Percentiles rank a stretch among this genome's conserved stretches.
Conservation (phyloP, 2,329 filamentous ascomycete genomes). For the Colletotrichum plurivorum region DNA sequence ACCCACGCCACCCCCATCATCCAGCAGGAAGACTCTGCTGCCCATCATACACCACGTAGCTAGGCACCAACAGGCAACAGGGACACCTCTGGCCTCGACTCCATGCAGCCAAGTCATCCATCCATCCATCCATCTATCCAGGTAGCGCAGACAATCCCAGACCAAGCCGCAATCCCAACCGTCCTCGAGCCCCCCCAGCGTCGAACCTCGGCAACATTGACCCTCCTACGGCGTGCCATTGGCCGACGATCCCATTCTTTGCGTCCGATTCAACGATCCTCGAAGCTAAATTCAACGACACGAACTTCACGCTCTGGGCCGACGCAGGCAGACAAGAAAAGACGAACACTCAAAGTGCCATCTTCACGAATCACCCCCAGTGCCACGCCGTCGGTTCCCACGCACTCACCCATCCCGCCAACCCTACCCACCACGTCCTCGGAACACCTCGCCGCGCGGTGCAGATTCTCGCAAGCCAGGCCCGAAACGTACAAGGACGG, state of each 20-base stretch:
- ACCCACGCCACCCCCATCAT: conserved; percentile 22
- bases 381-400: conserved; percentile 26
- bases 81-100: not conserved
- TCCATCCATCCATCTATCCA: not conserved
- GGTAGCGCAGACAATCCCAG: not conserved
- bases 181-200: not conserved
- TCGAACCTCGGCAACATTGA: conserved; percentile 33
- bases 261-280: not conserved
- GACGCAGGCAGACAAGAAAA: too few species aligned
- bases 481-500: conserved; percentile 19
- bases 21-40: not conserved
- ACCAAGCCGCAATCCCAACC: not conserved
- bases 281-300: conserved; percentile 34
- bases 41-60: conserved; percentile 5
- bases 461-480: conserved; percentile 28
- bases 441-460: not conserved
- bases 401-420: not conserved
- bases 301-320: not conserved
- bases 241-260: conserved; percentile 10
- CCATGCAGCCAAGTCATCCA: not conserved
- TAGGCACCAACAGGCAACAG: too few species aligned
- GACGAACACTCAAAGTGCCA: too few species aligned
- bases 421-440: not conserved
- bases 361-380: not conserved
- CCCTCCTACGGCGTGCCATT: conserved; percentile 18